Percentiles rank a stretch among this genome's conserved stretches.
Conservation (phyloP, 345 rosid species). For the Sonneratia caseolaris region DNA sequence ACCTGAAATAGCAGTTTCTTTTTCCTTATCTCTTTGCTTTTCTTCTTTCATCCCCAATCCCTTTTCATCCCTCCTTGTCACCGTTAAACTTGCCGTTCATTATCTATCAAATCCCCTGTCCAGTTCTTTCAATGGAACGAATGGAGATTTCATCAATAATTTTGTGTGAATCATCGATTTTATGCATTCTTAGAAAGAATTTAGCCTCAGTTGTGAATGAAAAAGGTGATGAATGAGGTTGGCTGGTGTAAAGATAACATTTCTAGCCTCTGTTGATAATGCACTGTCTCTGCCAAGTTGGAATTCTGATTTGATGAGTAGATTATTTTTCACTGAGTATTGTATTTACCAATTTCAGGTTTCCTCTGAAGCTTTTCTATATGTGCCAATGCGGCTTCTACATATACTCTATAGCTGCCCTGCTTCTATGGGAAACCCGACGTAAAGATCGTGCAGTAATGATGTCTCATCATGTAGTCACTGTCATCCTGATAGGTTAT, state of each 20-base stretch:
- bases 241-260: neutral
- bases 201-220: neutral
- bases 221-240: neutral
- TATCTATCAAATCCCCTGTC: no score
- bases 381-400: conserved; percentile 97
- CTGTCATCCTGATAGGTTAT: conserved; percentile 65
- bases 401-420: conserved; percentile 69
- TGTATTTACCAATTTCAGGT: conserved; percentile 34
- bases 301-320: neutral
- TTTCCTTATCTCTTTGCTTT: neutral
- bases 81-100: neutral
- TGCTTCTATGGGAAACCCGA: conserved; percentile 87
- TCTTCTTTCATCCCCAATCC: neutral
- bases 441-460: conserved; percentile 91
- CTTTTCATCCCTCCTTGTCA: neutral
- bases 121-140: neutral
- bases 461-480: conserved; percentile 98
- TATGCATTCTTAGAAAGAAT: neutral
- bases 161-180: neutral
- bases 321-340: conserved; percentile 1
- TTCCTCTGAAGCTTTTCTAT: conserved; percentile 55
- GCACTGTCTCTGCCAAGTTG: neutral
- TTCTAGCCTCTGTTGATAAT: neutral
- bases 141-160: neutral
- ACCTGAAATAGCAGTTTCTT: neutral